Evolutionary conservation across 257 asterid genomes (phyloP), one percentile per base, ranked within the genome.

Genomic region (Rubia yunnanensis): DNA sequence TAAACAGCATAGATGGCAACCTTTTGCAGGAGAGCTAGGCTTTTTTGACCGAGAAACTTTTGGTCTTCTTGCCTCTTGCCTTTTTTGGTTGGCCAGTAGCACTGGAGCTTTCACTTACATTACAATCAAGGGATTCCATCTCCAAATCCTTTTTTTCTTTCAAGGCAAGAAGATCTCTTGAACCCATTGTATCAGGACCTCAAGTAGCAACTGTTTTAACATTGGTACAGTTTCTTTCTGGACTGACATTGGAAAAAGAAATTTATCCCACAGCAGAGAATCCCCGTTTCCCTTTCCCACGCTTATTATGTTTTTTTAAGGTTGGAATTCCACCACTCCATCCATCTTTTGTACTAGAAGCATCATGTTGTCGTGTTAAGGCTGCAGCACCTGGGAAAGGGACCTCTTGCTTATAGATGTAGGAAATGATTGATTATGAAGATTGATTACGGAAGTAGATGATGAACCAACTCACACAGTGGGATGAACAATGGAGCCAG

Each of bases 371-470:
- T 75, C 65, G 41, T 74, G 41, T 38, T 31, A 63, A 70, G 3
- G 77, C 76, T 72, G 79, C 81, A 6, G 92, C 41, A 74, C 77
- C 63, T 69, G 82, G 58, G 85, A 86, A 76, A 81, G 79, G 59
- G 78, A 72, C 65, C 86, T 83, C 68, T 75, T 71, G 53, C 76
- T 49, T 50, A 79, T 65, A 59, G 73, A 54, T 72, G 36, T 8
- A 24, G 23, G 66, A 69, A 41, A 82, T 71, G 65, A 66, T 69
- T 73, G 63, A 26, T 78, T 69, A 55, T 63, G 57, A 44, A 39
- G 66, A 53, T 76, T 76, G 39, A 72, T 68, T 48, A 72, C 26
- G 65, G 76, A 66, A 24, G 67, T 54, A 78, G 67, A 67, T 13
- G 74, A 63, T 49, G 75, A 75, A 66, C 77, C 85, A 75, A 70